These are phyloP conservation scores for Aristolochia contorta DNA, from an alignment of 164 flowering plant species.

Conservation along the genomic window DNA sequence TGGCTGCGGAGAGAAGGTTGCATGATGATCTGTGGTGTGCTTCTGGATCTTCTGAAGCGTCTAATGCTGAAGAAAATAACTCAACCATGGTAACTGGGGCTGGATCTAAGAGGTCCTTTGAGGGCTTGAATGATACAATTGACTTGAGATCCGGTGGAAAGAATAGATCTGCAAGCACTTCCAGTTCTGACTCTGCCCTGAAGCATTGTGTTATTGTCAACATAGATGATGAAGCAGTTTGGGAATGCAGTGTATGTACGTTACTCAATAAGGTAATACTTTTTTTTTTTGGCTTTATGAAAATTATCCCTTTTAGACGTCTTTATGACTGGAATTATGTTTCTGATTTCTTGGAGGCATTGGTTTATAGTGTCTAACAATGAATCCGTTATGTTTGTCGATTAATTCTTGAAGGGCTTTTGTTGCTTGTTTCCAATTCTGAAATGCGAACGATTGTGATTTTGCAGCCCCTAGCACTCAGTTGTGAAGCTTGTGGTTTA, in stretches of 20 bases:
- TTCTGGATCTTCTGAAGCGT: slow-evolving; percentile 32
- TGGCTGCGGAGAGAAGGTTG: slow-evolving; percentile 96
- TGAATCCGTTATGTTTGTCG: not conserved
- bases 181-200: slow-evolving; percentile 13
- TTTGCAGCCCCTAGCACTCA: slow-evolving; percentile 62
- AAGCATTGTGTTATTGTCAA: slow-evolving; percentile 4
- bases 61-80: slow-evolving; percentile 27
- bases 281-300: not conserved
- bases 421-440: not conserved
- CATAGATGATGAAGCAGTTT: slow-evolving; percentile 21
- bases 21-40: slow-evolving; percentile 97
- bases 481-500: slow-evolving; percentile 50
- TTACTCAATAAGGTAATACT: slow-evolving; percentile 59
- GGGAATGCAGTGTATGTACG: slow-evolving; percentile 82
- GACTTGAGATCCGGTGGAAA: slow-evolving; percentile 10
- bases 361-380: too few species aligned
- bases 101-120: slow-evolving; percentile 15
- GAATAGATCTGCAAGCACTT: slow-evolving; percentile 18
- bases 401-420: not conserved
- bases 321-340: too few species aligned
- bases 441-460: not conserved
- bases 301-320: too few species aligned
- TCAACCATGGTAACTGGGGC: slow-evolving; percentile 11
- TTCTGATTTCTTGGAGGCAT: too few species aligned
- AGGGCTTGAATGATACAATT: slow-evolving; percentile 16